Conservation (phyloP, 78 protist genomes). For the Guillardia theta region DNA sequence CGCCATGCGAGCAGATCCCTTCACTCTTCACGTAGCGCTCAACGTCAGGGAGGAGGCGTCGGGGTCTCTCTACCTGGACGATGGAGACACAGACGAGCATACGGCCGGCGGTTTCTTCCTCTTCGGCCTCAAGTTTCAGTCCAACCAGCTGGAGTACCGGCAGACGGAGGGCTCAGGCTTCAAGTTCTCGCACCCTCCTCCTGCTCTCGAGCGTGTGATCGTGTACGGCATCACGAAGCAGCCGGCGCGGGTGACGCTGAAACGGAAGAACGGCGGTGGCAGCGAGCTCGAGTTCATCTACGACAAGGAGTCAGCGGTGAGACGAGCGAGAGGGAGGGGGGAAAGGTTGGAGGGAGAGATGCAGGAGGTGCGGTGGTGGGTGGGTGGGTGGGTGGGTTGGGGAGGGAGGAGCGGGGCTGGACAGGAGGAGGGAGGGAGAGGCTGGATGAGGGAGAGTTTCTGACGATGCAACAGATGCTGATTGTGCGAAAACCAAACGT, state of each 20-base stretch:
- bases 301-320: not conserved
- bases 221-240: not conserved
- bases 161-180: not conserved
- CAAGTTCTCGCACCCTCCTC: not conserved
- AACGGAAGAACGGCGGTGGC: not conserved
- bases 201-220: not conserved
- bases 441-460: too few species aligned
- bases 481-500: not conserved
- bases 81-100: constrained; percentile 66
- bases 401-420: not conserved
- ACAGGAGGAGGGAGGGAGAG: not conserved
- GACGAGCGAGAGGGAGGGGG: too few species aligned
- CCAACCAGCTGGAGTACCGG: not conserved
- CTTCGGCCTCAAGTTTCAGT: not conserved
- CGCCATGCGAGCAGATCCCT: constrained; percentile 79
- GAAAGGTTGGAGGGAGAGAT: too few species aligned
- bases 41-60: constrained; percentile 46
- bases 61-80: constrained; percentile 84
- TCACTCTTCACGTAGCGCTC: constrained; percentile 81
- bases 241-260: not conserved
- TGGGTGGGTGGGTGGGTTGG: not conserved
- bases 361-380: not conserved
- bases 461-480: too few species aligned
- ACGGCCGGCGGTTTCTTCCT: not conserved
- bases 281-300: not conserved